Conservation (phyloP, 2,329 filamentous ascomycete species). For the Talaromyces rugulosus region DNA sequence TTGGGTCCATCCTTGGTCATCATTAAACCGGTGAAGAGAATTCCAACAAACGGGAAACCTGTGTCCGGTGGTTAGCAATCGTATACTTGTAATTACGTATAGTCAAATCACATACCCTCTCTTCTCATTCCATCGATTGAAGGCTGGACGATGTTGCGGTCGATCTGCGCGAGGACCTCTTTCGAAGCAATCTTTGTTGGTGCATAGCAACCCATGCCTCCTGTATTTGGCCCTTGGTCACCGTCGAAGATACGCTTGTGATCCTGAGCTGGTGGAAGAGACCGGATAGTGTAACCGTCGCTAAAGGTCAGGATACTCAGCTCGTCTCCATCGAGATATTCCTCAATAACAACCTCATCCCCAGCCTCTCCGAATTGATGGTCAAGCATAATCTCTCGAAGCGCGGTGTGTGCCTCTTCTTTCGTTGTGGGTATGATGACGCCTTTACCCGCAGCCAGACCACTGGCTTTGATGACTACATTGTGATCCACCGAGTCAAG, state of each 20-base stretch:
- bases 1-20: slow-evolving; percentile 77
- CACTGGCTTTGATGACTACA: slow-evolving; percentile 90
- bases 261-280: slow-evolving; percentile 86
- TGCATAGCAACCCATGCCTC: slow-evolving; percentile 96
- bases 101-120: slow-evolving; percentile 67
- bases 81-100: slow-evolving; percentile 47
- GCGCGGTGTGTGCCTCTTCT: slow-evolving; percentile 73
- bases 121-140: slow-evolving; percentile 83
- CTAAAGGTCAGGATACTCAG: slow-evolving; percentile 87
- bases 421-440: slow-evolving; percentile 82
- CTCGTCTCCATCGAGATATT: slow-evolving; percentile 87
- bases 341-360: slow-evolving; percentile 90
- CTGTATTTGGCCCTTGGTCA: slow-evolving; percentile 87
- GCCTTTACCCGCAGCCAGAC: slow-evolving; percentile 90
- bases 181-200: slow-evolving; percentile 76
- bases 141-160: slow-evolving; percentile 78
- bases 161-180: slow-evolving; percentile 71
- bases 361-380: slow-evolving; percentile 83
- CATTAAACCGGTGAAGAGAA: slow-evolving; percentile 68
- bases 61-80: slow-evolving; percentile 43
- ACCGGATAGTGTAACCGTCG: slow-evolving; percentile 79
- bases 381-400: slow-evolving; percentile 87
- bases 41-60: slow-evolving; percentile 42
- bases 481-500: slow-evolving; percentile 66
- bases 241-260: slow-evolving; percentile 94